phyloP scores from a whole-genome alignment of 108 stramenopile species.

The Schizochytrium sp. region DNA sequence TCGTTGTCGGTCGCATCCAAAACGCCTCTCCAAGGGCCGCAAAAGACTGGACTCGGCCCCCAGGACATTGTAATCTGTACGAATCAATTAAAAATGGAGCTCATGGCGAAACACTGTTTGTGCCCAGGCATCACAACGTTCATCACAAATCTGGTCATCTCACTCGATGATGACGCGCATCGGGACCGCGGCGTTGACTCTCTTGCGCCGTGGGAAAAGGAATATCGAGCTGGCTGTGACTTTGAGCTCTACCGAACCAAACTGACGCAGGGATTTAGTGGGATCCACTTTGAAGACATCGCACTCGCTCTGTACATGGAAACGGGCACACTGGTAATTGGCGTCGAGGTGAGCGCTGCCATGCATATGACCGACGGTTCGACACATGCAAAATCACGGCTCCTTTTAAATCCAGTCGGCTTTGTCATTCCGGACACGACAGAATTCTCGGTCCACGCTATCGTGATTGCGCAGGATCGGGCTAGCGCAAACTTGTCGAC shows the following conservation, averaged over 20 bases:
- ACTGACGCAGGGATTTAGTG: background rate
- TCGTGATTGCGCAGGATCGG: background rate
- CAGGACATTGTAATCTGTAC: background rate
- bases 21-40: background rate
- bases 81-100: background rate
- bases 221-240: background rate
- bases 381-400: background rate
- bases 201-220: background rate
- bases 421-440: background rate
- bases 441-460: background rate
- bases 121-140: background rate
- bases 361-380: background rate
- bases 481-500: background rate
- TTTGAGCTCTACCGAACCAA: slow-evolving; percentile 10
- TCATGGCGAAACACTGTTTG: background rate
- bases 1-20: no score
- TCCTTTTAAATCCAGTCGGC: background rate
- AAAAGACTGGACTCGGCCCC: background rate
- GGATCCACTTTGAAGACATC: background rate
- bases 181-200: background rate
- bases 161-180: background rate
- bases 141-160: background rate
- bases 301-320: background rate
- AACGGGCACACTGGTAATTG: background rate
- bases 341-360: background rate